Base-by-base conservation (phyloP, 352 stramenopile genomes). In the Phytophthora parvispora region DNA sequence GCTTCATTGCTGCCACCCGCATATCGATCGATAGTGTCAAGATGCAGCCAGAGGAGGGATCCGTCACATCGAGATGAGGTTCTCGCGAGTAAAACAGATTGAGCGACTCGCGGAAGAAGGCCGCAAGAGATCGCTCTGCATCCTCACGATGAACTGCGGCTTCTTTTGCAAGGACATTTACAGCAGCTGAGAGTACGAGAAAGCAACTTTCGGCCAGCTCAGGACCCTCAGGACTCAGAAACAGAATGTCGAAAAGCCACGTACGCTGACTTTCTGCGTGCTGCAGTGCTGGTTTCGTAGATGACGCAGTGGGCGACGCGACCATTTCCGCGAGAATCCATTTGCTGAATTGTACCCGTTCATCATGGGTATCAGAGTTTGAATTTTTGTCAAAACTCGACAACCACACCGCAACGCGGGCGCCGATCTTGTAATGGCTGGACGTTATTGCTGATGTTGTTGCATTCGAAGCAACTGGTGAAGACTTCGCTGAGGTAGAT, bases 211-310 rank as follows among this genome's bases (percentile, higher is more conserved):
- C 49, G 4, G 65, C 62, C 0, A 87, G 65, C 2, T 67, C 32
- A 3, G 64, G 24, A 13, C 61, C 74, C 31, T 67, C 70, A 8
- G 80, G 59, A 25, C 61, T 83, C 22, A 93, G 68, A 18, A 89
- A 80, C 5, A 89, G 22, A 4, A 84, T 27, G 49, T 93, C 84
- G 53, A 94, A 92, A 0, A 94, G 38, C 84, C 84, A 92, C 2
- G 70, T 86, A 12, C 86, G 73, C 22, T 74, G 65, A 12, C 27
- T 61, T 70, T 77, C 70, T 6, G 74, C 61, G 15, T 52, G 63
- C 49, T 31, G 24, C 32, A 43, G n/a, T 10, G 22, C 29, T 29
- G 36, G 27, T 15, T 53, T 65, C 6, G 57, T 2, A 12, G 43
- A 22, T 12, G 66, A 59, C 0, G 16, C 20, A 2, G 45, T 65